Base-by-base conservation (phyloP, 208 protist genomes). In the Leishmania turanica region DNA sequence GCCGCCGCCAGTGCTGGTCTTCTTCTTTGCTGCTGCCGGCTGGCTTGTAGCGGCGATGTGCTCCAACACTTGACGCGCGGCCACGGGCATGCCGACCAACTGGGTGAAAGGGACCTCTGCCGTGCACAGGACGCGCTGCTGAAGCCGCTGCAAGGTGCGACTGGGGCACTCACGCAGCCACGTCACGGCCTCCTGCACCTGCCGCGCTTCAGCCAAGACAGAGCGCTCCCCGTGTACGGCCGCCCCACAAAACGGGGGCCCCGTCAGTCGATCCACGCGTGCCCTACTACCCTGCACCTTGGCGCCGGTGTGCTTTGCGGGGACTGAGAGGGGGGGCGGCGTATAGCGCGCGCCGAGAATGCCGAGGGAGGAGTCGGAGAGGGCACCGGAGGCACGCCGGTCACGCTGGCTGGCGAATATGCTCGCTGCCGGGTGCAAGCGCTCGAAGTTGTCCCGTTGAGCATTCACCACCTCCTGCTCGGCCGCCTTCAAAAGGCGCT, bases 101-200 rank as follows among this genome's bases (percentile, higher is more conserved):
- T 73, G 65, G 13, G 51, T 81, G 56, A 92, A 80, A 74, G 81
- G 75, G 1, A 8, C 24, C 65, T 89, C 88, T 13, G 78, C 75
- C 9, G 79, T 74, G 71, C 86, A 87, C 74, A 92, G 66, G 7
- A 88, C 87, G 70, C 87, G 80, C 62, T 89, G 88, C 86, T 92
- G 88, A 34, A 92, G 86, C 62, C 68, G 40, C 27, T 82, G 88
- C 60, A 92, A 82, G 24, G 88, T 92, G 13, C 45, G 21, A 19
- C 40, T 70, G 21, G 88, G 88, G 77, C 88, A 92, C 75, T 79
- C 64, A 1, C 86, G 71, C 42, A 92, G 80, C 88, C 88, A 92
- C 51, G 87, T 51, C 17, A 84, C 86, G 27, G 88, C 88, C 47
- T 83, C 34, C 79, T 92, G 80, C 65, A 88, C 54, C n/a, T 86